Base-by-base conservation (phyloP, 140 eudicot genomes). In the Ambrosia hybrid region DNA sequence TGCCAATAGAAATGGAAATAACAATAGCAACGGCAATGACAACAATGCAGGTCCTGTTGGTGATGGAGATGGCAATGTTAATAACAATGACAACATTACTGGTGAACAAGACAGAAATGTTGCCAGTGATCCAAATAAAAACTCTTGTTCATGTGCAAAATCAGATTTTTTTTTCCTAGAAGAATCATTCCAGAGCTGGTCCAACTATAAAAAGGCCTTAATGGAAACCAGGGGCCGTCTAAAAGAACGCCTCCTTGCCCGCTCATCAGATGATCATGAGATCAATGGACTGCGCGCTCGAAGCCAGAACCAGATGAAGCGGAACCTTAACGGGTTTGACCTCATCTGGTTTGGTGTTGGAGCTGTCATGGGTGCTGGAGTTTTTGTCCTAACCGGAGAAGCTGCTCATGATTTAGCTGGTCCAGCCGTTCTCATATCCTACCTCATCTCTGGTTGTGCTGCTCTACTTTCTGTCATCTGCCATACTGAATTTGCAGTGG, bases 291-390 rank as follows among this genome's bases (percentile, higher is more conserved):
- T 83, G 65, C 85, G 77, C 68, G 76, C 78, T 10, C 81, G 85
- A 59, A 85, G 95, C 75, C 67, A 73, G 21, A 26, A 86, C 73
- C 58, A 90, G 65, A 87, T 90, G 97, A 87, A 85, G 68, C 79
- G 71, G 41, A 81, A 77, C 37, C 82, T 90, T 3, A 66, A 78
- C 5, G 83, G 91, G 95, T 90, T 87, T 77, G 97, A 90, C 63
- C 76, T 90, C 16, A 90, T 87, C 30, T 90, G 97, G 97, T 87
- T 90, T 9, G 97, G 97, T 13, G 78, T 90, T 67, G 97, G 97
- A 17, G 88, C 91, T 41, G 90, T 90, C 6, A 81, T 90, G 78
- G 97, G 97, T 4, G 88, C 97, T 9, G 95, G 97, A 11, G 90
- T 90, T 14, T 90, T 90, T 46, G 94, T 87, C 68, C 90, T 85